Conservation (phyloP, 208 protist genomes). For the Trypanosoma scelopori region DNA sequence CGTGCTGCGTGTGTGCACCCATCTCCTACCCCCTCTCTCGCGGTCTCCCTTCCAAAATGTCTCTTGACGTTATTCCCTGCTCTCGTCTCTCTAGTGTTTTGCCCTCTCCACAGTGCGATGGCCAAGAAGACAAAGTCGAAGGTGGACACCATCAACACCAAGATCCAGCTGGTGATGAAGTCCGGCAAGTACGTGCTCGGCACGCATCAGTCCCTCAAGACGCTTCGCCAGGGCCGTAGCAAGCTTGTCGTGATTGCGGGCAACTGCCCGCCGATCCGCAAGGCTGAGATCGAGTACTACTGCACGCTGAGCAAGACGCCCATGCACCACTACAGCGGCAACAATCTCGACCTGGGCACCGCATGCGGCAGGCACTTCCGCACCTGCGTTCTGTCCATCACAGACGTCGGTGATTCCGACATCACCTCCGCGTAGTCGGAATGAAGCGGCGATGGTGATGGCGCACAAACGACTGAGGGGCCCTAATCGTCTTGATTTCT, state of each 20-base stretch:
- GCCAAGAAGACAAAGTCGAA: constrained; percentile 96
- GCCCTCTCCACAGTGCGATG: constrained; percentile 35
- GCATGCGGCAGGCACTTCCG: constrained; percentile 99
- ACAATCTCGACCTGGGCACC: constrained; percentile 99
- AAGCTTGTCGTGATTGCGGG: constrained; percentile 98
- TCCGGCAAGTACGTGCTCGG: constrained; percentile 99
- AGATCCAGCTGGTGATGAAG: constrained; percentile 99
- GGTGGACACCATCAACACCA: constrained; percentile 98
- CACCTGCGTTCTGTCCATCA: constrained; percentile 96
- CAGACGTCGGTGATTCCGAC: constrained; percentile 96
- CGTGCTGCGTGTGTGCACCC: constrained; percentile 1
- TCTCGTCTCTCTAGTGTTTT: constrained; percentile 22
- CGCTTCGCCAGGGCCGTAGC: constrained; percentile 95
- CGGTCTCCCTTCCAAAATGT: neutral
- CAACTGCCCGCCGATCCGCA: constrained; percentile 98
- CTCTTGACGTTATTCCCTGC: constrained; percentile 8
- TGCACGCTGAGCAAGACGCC: constrained; percentile 98
- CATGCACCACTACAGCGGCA: constrained; percentile 99
- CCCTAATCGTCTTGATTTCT: constrained; percentile 10
- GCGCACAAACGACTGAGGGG: neutral
- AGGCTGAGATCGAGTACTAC: constrained; percentile 99
- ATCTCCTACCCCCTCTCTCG: neutral
- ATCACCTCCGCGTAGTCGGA: constrained; percentile 79
- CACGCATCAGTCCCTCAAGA: constrained; percentile 97
- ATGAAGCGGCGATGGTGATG: constrained; percentile 14